A percentile compares a stretch with the other conserved stretches of the same genome.
phyloP scores from a whole-genome alignment of 441 rosid species.

The Adansonia rubrostipa region DNA sequence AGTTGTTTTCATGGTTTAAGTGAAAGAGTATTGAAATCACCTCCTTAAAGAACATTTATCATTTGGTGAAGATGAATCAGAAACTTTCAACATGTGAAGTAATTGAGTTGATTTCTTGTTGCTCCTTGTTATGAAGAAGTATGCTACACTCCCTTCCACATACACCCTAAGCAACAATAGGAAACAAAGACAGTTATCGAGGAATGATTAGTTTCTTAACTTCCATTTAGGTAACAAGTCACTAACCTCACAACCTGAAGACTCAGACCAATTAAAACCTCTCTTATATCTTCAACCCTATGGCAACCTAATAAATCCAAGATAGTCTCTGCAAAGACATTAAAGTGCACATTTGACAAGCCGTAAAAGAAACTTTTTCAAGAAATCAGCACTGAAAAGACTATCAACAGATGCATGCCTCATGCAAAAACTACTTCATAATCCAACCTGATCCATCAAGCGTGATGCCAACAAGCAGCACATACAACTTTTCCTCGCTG shows the following conservation, averaged over 20 bases:
- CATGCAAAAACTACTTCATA: constrained; percentile 28
- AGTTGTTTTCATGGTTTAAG: constrained; percentile 14
- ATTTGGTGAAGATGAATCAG: constrained; percentile 42
- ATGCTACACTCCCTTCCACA: constrained; percentile 55
- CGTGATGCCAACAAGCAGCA: constrained; percentile 65
- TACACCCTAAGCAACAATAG: constrained; percentile 49
- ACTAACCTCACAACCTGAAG: constrained; percentile 86
- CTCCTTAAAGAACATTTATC: constrained; percentile 55
- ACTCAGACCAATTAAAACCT: constrained; percentile 72
- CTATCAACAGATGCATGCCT: constrained; percentile 29
- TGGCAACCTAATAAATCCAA: constrained; percentile 67
- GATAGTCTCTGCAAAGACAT: constrained; percentile 57
- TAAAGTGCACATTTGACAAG: constrained; percentile 32
- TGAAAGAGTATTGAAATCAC: constrained; percentile 41
- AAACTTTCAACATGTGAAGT: constrained; percentile 55
- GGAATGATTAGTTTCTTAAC: constrained; percentile 20
- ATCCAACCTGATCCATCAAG: constrained; percentile 72
- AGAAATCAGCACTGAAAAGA: constrained; percentile 23
- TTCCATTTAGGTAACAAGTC: constrained; percentile 28
- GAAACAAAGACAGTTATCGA: constrained; percentile 34
- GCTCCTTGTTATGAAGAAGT: constrained; percentile 71
- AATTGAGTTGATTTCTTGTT: constrained; percentile 63
- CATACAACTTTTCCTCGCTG: constrained; percentile 64
- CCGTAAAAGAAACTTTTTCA: constrained; percentile 23
- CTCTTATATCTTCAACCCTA: constrained; percentile 67